Conservation (phyloP, 805 yeast genomes). For the Cyberlindnera bimundalis region DNA sequence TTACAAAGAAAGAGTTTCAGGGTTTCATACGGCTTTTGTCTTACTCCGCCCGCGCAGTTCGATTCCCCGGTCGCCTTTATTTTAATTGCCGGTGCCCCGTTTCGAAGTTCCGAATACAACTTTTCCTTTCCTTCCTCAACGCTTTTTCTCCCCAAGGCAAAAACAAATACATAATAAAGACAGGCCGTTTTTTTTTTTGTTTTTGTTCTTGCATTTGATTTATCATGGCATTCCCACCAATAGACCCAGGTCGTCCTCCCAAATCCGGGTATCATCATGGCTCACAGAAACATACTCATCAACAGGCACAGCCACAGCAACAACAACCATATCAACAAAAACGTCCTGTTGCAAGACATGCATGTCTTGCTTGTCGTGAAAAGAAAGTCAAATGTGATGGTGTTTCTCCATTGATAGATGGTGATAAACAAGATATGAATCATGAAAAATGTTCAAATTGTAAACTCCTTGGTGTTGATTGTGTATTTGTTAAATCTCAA, state of each 20-base stretch:
- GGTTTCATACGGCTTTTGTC: conserved; percentile 2
- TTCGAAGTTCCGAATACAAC: no score
- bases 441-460: conserved; percentile 48
- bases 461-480: conserved; percentile 39
- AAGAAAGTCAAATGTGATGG: conserved; percentile 68
- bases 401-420: conserved; percentile 35
- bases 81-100: conserved; percentile 3
- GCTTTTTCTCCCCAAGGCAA: no score
- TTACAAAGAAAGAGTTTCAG: neutral
- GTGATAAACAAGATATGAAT: conserved; percentile 25
- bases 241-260: neutral
- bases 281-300: neutral
- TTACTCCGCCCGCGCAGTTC: conserved; percentile 2
- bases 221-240: no score
- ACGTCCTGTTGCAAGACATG: conserved; percentile 55
- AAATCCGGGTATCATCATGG: neutral
- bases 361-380: conserved; percentile 62
- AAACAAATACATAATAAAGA: no score
- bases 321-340: conserved; percentile 17
- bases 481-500: conserved; percentile 54
- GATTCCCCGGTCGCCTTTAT: neutral
- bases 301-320: neutral
- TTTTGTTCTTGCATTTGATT: no score
- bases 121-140: no score
- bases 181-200: neutral